Percentiles rank a stretch among this genome's conserved stretches.
These are phyloP conservation scores for Monascus purpureus DNA, from an alignment of 495 filamentous ascomycete genomes.

Conservation along the genomic window DNA sequence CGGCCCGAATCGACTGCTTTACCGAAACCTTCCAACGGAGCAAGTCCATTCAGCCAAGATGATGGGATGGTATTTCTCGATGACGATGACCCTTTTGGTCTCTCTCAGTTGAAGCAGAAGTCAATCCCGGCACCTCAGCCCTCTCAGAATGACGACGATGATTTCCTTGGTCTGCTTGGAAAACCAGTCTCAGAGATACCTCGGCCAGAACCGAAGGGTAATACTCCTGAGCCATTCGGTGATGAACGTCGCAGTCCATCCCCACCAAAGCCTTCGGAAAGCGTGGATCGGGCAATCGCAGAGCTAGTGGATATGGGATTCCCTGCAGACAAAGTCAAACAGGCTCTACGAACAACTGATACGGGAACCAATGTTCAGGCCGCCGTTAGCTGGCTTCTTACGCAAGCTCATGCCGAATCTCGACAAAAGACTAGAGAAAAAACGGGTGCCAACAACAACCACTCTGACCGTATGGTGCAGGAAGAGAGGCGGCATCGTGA, in stretches of 20 bases:
- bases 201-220: slow-evolving; percentile 18
- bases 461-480: slow-evolving; percentile 22
- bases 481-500: slow-evolving; percentile 24
- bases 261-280: slow-evolving; percentile 31
- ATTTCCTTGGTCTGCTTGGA: slow-evolving; percentile 75
- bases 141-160: slow-evolving; percentile 48
- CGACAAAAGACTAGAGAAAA: slow-evolving; percentile 39
- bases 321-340: slow-evolving; percentile 58
- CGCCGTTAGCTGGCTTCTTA: slow-evolving; percentile 80
- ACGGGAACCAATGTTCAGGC: slow-evolving; percentile 71
- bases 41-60: slow-evolving; percentile 8
- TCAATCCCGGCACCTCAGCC: slow-evolving; percentile 16
- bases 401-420: slow-evolving; percentile 71
- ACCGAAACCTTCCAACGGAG: slow-evolving; percentile 9
- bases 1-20: slow-evolving; percentile 8
- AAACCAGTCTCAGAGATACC: slow-evolving; percentile 75
- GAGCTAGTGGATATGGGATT: slow-evolving; percentile 96
- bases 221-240: slow-evolving; percentile 29
- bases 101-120: slow-evolving; percentile 46
- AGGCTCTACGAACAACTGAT: slow-evolving; percentile 65
- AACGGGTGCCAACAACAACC: slow-evolving; percentile 15
- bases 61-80: slow-evolving; percentile 13
- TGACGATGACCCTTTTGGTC: slow-evolving; percentile 75
- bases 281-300: slow-evolving; percentile 68
- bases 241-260: slow-evolving; percentile 27